A percentile compares a stretch with the other conserved stretches of the same genome.
Conservation (phyloP, 768 basidiomycete species). For the Cytidiella melzeri region DNA sequence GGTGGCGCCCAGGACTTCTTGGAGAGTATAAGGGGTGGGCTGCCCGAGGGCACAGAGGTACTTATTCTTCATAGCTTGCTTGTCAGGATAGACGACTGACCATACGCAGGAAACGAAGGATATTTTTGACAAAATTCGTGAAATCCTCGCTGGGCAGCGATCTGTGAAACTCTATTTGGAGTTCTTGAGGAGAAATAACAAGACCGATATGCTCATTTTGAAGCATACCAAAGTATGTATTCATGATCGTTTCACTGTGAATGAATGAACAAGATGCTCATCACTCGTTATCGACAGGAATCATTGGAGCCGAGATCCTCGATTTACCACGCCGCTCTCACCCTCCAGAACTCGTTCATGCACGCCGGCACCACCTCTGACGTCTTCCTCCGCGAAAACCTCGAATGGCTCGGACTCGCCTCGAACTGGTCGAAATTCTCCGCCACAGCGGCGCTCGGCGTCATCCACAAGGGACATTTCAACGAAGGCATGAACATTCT, state of each 20-base stretch:
- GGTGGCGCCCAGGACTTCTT: constrained; percentile 92
- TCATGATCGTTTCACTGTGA: background rate
- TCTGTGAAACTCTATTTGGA: constrained; percentile 91
- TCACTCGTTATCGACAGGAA: constrained; percentile 48
- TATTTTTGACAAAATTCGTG: constrained; percentile 68
- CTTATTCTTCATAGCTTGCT: too few relatives aligned
- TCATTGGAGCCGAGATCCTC: constrained; percentile 90
- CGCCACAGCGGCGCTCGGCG: constrained; percentile 92
- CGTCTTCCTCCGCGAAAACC: constrained; percentile 86
- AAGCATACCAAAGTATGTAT: constrained; percentile 79
- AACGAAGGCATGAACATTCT: constrained; percentile 90
- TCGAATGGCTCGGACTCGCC: constrained; percentile 94
- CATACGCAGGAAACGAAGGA: constrained; percentile 46
- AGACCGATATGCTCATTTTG: constrained; percentile 84
- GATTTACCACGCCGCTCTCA: constrained; percentile 95
- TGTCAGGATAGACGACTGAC: too few relatives aligned
- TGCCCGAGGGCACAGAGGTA: constrained; percentile 67
- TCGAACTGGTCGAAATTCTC: constrained; percentile 99
- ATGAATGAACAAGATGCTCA: background rate
- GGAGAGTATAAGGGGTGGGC: constrained; percentile 59
- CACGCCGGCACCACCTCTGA: constrained; percentile 98
- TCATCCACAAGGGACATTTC: constrained; percentile 96
- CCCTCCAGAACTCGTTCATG: constrained; percentile 96
- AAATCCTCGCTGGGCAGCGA: constrained; percentile 85
- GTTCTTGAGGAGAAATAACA: constrained; percentile 93